Evolutionary conservation across 495 filamentous ascomycete species (phyloP), one percentile per base, ranked within the genome.

Genomic region (Podospora tetraspora): DNA sequence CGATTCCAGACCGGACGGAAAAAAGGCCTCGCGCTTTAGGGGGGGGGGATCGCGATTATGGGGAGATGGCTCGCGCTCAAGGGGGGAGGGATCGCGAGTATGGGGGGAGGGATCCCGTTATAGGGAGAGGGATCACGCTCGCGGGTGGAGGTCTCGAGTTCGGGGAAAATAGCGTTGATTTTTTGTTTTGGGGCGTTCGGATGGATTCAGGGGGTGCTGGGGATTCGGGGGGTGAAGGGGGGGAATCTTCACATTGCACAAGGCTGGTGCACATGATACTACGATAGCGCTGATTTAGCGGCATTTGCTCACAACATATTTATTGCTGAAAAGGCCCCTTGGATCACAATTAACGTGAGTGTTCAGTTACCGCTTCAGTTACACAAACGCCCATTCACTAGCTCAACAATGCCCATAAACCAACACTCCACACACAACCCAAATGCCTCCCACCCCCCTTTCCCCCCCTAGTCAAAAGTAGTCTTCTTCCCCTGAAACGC

Each of bases 401-500:
- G 11, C 6, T 25, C 2, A 7, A 9, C 24, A 43, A 25, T 3
- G 27, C 22, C 29, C 9, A n/a, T 25, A 25, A 43, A 23, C 11
- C 57, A 24, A 59, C 27, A 13, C 19, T 2, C 37, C 6, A 11
- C 27, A 16, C 16, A 59, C 34, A 11, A 22, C 27, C 21, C 60
- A 16, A 30, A 19, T 21, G 23, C 22, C n/a, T 13, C 10, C 6
- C 22, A 60, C 0, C 25, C 19, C 34, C 34, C 13, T 3, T 3
- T 16, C 4, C 13, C 34, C 34, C 5, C 27, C 64, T 68, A 97
- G 79, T 97, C 92, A 82, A 99, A 99, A 0, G 86, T 85, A 62
- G 97, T 88, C 83, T 97, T 98, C 85, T 90, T 95, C 58, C 95
- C 96, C 75, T 90, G 78, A 71, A 95, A 97, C 10, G 84, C 81